phyloP scores from a whole-genome alignment of 352 stramenopile genomes.

The Albugo candida region DNA sequence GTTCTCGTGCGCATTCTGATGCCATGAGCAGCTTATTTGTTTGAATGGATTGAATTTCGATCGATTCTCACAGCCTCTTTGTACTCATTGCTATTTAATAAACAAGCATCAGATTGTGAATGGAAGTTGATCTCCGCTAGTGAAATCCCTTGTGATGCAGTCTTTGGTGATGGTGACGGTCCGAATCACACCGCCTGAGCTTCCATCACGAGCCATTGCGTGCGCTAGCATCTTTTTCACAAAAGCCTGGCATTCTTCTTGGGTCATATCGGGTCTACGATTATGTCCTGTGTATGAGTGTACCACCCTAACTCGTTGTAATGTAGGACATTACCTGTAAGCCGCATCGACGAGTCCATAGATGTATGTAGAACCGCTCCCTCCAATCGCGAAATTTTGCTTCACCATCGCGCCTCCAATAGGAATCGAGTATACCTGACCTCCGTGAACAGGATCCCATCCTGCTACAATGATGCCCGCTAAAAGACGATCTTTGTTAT shows the following conservation, averaged over 20 bases:
- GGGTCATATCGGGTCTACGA: constrained; percentile 83
- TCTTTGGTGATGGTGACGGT: constrained; percentile 88
- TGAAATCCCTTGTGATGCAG: constrained; percentile 84
- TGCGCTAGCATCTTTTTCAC: constrained; percentile 91
- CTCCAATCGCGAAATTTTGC: constrained; percentile 93
- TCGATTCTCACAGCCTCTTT: no score
- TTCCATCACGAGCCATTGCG: constrained; percentile 97
- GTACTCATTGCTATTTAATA: no score
- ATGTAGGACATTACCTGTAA: constrained; percentile 41
- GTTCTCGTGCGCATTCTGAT: constrained; percentile 27
- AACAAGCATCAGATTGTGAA: constrained; percentile 38
- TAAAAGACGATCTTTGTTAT: constrained; percentile 94
- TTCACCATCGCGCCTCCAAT: constrained; percentile 92
- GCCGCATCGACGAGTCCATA: constrained; percentile 91
- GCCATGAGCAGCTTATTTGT: constrained; percentile 69
- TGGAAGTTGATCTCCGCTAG: constrained; percentile 80
- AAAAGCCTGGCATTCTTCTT: constrained; percentile 89
- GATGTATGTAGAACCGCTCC: constrained; percentile 96
- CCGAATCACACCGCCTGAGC: constrained; percentile 95
- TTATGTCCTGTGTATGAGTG: background rate
- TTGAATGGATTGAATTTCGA: constrained; percentile 4
- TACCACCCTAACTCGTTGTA: constrained; percentile 5
- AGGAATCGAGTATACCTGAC: constrained; percentile 91
- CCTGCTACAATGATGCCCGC: constrained; percentile 96
- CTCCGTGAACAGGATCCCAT: constrained; percentile 92